Evolutionary conservation across 768 basidiomycete species (phyloP).

Genomic region (Xerocomellus chrysenteron): DNA sequence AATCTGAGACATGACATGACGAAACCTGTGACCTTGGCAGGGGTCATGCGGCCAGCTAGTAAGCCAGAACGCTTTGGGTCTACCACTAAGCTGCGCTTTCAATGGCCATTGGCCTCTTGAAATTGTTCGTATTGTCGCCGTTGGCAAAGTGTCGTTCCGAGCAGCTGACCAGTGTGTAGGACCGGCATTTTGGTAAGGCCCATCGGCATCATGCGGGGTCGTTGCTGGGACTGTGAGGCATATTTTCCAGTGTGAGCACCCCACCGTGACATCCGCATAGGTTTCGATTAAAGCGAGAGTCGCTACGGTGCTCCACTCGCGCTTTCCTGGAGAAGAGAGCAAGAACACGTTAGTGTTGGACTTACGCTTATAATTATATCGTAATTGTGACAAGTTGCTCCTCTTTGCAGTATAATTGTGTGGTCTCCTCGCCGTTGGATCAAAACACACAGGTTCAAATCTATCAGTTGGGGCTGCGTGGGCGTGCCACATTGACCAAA

Average conservation of each 20-base stretch:
- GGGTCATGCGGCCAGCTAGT: no score
- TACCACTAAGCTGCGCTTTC: neutral
- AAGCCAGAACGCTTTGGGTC: neutral
- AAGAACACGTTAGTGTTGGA: neutral
- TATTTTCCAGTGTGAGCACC: no score
- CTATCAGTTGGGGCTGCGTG: neutral
- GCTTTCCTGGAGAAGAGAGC: neutral
- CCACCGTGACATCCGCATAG: neutral
- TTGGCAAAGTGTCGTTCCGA: neutral
- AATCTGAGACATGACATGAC: neutral
- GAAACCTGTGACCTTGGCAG: no score
- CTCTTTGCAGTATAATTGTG: neutral
- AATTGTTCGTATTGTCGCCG: neutral
- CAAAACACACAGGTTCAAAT: constrained; percentile 1
- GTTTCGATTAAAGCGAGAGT: neutral
- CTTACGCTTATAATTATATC: neutral
- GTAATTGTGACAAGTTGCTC: neutral
- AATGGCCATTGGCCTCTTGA: neutral
- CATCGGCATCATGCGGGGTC: neutral
- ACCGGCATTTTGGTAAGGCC: neutral
- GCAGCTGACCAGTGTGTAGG: neutral
- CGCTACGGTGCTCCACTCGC: neutral
- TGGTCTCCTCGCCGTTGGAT: neutral
- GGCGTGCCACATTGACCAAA: constrained; percentile 31
- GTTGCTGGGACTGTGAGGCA: neutral